Evolutionary conservation across 129 eudicot genomes (phyloP), one percentile per base, ranked within the genome.

Genomic region (Pseudognaphalium luteoalbum): DNA sequence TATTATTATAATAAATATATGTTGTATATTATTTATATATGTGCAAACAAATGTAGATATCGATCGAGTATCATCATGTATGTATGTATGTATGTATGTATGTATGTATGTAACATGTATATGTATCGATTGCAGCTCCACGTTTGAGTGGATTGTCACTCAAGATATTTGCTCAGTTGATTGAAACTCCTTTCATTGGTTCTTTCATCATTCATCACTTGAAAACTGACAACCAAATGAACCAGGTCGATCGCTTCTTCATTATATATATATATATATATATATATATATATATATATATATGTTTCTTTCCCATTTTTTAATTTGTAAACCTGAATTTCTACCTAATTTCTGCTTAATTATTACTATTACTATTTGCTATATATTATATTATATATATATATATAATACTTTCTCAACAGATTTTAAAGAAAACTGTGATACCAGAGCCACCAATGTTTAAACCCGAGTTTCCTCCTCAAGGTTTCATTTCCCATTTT

Each of bases 401-500:
- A n/a, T n/a, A 25, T 25, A 25, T 8, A 16, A 16, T 56, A 5
- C 65, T 76, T 6, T 72, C 57, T 75, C 57, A 1, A 44, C 90
- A 90, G 96, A 54, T 91, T 52, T 76, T 91, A 82, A 83, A 67
- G 80, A 78, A 86, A 70, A 82, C 86, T 52, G 89, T 86, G 68
- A 88, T 91, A 84, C 97, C 97, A 2, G 97, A 91, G 78, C 35
- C 80, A 52, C 97, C 97, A 0, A 91, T 91, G 97, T 91, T 83
- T 67, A 88, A 68, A 70, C 97, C 97, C 3, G 93, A 88, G 82
- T 91, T 82, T 64, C 91, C 91, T 80, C 89, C 91, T 68, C 97
- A 88, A 88, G 97, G 91, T 91, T 71, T 10, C 7, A 7, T 14
- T 8, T 17, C 30, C 29, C 30, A 62, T 15, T 17, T 17, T 58